Conservation (phyloP, 2,329 filamentous ascomycete species). For the Apiospora pterosperma region DNA sequence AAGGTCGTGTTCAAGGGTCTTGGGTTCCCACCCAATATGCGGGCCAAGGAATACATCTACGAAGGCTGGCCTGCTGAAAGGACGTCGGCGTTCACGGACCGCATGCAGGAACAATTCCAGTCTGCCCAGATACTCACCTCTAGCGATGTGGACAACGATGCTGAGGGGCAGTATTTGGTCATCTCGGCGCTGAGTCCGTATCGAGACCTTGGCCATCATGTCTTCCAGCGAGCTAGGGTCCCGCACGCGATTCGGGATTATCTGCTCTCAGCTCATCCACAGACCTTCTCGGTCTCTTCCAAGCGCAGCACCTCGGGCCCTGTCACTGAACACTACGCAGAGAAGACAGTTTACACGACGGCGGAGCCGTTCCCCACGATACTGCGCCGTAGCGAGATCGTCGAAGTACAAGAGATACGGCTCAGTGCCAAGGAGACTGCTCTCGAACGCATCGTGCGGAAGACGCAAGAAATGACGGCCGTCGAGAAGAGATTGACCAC, state of each 20-base stretch:
- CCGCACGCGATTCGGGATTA: constrained; percentile 83
- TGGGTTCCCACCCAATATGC: constrained; percentile 75
- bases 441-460: constrained; percentile 83
- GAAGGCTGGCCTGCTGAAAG: constrained; percentile 77
- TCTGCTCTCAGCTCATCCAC: constrained; percentile 73
- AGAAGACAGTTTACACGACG: constrained; percentile 82
- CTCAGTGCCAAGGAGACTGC: constrained; percentile 81
- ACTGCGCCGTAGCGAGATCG: constrained; percentile 79
- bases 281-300: constrained; percentile 72
- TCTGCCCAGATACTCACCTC: constrained; percentile 75
- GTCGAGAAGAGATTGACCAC: constrained; percentile 73
- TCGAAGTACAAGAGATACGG: constrained; percentile 62
- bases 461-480: constrained; percentile 78
- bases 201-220: constrained; percentile 75
- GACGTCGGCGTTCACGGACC: constrained; percentile 78
- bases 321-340: constrained; percentile 70
- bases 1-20: constrained; percentile 85
- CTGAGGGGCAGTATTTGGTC: constrained; percentile 87
- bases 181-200: constrained; percentile 79
- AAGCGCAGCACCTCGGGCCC: constrained; percentile 67
- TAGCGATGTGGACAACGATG: constrained; percentile 67
- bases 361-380: constrained; percentile 90
- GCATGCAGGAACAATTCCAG: constrained; percentile 88
- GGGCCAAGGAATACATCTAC: constrained; percentile 91
- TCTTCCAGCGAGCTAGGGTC: constrained; percentile 86